phyloP scores from a whole-genome alignment of 2,329 filamentous ascomycete species.

The Lithohypha guttulata region DNA sequence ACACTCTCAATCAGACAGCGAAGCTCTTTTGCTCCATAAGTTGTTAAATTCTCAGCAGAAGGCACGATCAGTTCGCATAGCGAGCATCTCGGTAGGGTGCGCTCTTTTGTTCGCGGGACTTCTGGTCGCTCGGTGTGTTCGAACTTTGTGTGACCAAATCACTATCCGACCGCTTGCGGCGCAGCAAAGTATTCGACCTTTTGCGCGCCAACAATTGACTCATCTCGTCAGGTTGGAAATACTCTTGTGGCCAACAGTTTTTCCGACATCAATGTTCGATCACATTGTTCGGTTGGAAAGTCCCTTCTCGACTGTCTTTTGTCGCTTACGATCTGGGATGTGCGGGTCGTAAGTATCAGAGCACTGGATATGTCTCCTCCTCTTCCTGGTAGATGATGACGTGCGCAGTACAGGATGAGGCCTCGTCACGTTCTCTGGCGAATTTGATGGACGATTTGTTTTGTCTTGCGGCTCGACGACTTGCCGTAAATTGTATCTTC shows the following conservation, averaged over 20 bases:
- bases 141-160: conserved; percentile 13
- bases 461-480: neutral
- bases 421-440: neutral
- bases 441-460: neutral
- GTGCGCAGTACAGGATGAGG: neutral
- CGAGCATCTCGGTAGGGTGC: conserved; percentile 15
- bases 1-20: conserved; percentile 26
- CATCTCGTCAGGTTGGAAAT: conserved; percentile 11
- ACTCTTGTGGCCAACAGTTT: neutral
- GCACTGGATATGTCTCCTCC: neutral
- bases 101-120: conserved; percentile 17
- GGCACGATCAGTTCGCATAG: conserved; percentile 27
- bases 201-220: conserved; percentile 25
- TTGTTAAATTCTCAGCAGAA: conserved; percentile 26
- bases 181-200: conserved; percentile 16
- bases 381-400: neutral
- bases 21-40: conserved; percentile 21
- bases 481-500: neutral
- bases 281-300: neutral
- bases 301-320: neutral
- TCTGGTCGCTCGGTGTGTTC: conserved; percentile 20
- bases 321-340: neutral
- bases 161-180: conserved; percentile 17
- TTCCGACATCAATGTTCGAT: neutral
- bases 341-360: neutral